Percentiles rank a stretch among this genome's conserved stretches.
Conservation (phyloP, 768 basidiomycete genomes). For the Phaeotremella fagi region DNA sequence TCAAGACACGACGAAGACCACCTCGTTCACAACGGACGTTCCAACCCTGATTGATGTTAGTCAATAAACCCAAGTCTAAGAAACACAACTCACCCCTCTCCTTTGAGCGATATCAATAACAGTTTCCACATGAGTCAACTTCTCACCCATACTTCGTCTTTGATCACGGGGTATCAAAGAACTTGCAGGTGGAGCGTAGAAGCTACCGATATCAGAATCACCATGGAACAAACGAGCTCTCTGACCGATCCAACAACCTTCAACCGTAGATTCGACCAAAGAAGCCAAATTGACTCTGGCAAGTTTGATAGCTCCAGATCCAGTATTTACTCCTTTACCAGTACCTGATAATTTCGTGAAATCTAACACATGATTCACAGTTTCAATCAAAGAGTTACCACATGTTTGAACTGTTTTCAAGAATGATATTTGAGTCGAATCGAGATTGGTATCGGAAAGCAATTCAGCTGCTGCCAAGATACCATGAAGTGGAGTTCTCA, state of each 20-base stretch:
- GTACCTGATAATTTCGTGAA: conserved; percentile 92
- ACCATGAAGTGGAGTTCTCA: conserved; percentile 77
- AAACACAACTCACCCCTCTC: conserved; percentile 53
- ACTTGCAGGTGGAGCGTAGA: conserved; percentile 74
- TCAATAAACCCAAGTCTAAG: background rate
- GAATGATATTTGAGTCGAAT: conserved; percentile 76
- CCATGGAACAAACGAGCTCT: conserved; percentile 68
- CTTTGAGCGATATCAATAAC: conserved; percentile 78
- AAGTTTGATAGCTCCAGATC: conserved; percentile 60
- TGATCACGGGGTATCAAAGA: conserved; percentile 40
- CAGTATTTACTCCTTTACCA: conserved; percentile 65
- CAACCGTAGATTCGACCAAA: conserved; percentile 54
- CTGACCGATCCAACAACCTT: conserved; percentile 91
- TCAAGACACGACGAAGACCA: conserved; percentile 81
- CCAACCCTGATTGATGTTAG: conserved; percentile 64
- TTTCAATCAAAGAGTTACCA: conserved; percentile 91
- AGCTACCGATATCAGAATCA: conserved; percentile 81
- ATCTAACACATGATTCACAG: conserved; percentile 93
- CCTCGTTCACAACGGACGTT: conserved; percentile 81
- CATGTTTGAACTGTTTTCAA: conserved; percentile 90
- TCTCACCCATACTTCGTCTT: conserved; percentile 44
- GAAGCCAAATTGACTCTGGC: conserved; percentile 51
- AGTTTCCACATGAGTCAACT: conserved; percentile 65
- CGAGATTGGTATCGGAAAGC: conserved; percentile 75
- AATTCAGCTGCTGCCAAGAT: conserved; percentile 89